These are phyloP conservation scores for Candolleomyces eurysporus DNA, from an alignment of 768 basidiomycete species.

Conservation along the genomic window DNA sequence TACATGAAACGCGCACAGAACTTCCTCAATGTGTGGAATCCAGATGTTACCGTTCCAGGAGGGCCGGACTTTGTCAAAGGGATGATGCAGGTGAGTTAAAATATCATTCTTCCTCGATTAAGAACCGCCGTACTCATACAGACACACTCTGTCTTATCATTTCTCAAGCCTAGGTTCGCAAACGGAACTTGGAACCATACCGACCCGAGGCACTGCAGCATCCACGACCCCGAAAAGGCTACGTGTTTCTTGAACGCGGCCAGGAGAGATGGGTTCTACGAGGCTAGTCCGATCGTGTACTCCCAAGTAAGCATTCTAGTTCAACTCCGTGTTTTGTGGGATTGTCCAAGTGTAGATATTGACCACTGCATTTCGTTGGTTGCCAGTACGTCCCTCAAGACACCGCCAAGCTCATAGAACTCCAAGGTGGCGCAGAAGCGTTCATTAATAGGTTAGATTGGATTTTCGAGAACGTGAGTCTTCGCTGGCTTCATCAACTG, in stretches of 20 bases:
- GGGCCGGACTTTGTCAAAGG: conserved; percentile 41
- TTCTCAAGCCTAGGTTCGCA: conserved; percentile 46
- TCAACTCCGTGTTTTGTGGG: not conserved
- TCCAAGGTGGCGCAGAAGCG: conserved; percentile 55
- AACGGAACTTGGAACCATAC: conserved; percentile 63
- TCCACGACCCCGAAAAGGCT: conserved; percentile 54
- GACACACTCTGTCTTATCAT: not conserved
- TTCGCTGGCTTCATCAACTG: not conserved
- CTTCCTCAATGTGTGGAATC: conserved; percentile 60
- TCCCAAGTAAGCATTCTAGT: not conserved
- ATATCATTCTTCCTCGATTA: not conserved
- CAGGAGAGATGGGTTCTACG: conserved; percentile 63
- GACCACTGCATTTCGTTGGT: not conserved
- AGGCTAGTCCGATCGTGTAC: conserved; percentile 51
- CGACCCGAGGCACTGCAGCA: conserved; percentile 65
- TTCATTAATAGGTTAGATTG: conserved; percentile 57
- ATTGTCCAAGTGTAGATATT: not conserved
- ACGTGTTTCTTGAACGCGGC: conserved; percentile 60
- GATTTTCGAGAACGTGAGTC: conserved; percentile 49
- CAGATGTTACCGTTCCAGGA: conserved; percentile 50
- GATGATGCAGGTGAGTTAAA: conserved; percentile 53
- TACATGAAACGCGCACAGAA: conserved; percentile 54
- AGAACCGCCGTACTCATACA: not conserved
- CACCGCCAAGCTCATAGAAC: conserved; percentile 55
- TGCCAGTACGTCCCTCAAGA: conserved; percentile 63